Evolutionary conservation across 495 filamentous ascomycete genomes (phyloP), one percentile per base, ranked within the genome.

Genomic region (Eremomyces bilateralis): DNA sequence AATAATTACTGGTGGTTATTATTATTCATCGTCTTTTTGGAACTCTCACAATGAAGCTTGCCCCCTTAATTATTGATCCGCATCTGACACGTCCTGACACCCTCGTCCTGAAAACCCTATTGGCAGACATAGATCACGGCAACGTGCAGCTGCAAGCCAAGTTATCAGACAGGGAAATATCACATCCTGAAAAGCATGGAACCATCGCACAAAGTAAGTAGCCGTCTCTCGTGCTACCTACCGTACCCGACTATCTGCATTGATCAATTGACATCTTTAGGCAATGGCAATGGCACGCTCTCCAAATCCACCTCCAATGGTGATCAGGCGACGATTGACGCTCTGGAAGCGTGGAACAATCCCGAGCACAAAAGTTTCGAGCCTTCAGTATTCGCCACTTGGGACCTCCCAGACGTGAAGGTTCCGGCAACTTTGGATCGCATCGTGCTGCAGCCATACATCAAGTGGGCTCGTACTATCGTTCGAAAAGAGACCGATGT

Each of bases 401-500:
- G 60, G 59, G 67, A 73, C 38, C 10, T 37, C 10, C 32, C 34
- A 3, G 21, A 32, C 15, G 45, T 53, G 25, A 49, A 53, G 20
- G 42, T 41, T 16, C 48, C 61, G 12, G n/a, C n/a, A n/a, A 29
- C 46, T 2, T 35, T 73, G 13, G 54, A 61, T 39, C 42, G 52
- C 31, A 59, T 55, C 40, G 30, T 76, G 1, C 49, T 76, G 30
- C 45, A 60, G 22, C 67, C 67, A 2, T 79, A 77, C 42, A 51
- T 64, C 35, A 43, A 47, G 29, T 59, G 62, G 55, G 73, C 67
- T 0, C 54, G 56, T 20, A 43, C 40, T 1, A 53, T 74, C 13
- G 67, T 72, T 4, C 67, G 73, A 12, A 52, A 62, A 33, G 47
- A 62, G 22, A 75, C 71, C 3, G 75, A 80, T 48, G 72, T 82